These are phyloP conservation scores for Theobroma cacao DNA, from an alignment of 345 rosid species.

Conservation along the genomic window DNA sequence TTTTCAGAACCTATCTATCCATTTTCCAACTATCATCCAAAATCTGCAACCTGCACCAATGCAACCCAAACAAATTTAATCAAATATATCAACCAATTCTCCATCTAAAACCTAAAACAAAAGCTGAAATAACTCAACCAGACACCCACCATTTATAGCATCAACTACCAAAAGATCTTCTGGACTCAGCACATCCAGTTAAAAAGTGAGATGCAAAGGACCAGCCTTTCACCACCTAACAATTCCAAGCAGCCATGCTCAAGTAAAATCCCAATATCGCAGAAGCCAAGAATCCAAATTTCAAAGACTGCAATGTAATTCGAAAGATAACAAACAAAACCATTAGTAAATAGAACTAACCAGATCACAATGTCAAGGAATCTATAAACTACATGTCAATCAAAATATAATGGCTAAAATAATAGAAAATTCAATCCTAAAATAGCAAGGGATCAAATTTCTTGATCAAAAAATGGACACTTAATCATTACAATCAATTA, in stretches of 20 bases:
- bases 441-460: not conserved
- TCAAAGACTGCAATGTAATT: not conserved
- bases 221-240: not conserved
- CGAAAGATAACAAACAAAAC: not conserved
- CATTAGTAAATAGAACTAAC: not conserved
- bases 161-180: not conserved
- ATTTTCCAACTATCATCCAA: not conserved
- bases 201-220: not conserved
- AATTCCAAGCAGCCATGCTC: not conserved
- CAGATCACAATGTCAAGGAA: not conserved
- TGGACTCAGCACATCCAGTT: not conserved
- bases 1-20: not conserved
- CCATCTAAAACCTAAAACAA: not conserved
- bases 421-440: not conserved
- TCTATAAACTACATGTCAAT: not conserved
- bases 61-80: not conserved
- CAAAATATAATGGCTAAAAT: not conserved
- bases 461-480: not conserved
- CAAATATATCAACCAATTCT: not conserved
- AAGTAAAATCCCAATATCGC: not conserved
- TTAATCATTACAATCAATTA: not conserved
- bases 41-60: constrained; percentile 1
- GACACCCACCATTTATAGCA: not conserved
- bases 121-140: not conserved
- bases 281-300: not conserved